Evolutionary conservation across 192 early-diverging fungal species (phyloP).

Genomic region (Coemansia sp.): DNA sequence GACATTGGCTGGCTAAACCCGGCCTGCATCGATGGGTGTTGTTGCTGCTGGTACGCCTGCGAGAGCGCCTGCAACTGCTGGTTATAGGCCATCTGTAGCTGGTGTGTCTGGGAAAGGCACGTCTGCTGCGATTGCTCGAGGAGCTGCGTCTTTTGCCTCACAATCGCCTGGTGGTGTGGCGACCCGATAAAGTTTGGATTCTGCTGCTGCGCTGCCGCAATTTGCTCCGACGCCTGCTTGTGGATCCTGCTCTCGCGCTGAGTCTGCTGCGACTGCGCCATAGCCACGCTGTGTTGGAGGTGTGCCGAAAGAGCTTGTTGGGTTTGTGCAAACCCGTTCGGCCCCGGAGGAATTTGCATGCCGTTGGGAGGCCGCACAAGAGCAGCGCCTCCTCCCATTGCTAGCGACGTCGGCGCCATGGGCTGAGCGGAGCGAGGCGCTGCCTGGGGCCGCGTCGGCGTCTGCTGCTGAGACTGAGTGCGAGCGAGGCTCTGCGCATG

Average conservation of each 20-base stretch:
- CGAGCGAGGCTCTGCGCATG: constrained; percentile 14
- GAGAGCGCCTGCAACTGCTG: constrained; percentile 33
- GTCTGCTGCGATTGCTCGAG: constrained; percentile 39
- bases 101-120: constrained; percentile 26
- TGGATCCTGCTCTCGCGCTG: constrained; percentile 33
- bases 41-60: constrained; percentile 32
- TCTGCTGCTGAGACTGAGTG: constrained; percentile 10
- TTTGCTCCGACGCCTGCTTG: constrained; percentile 31
- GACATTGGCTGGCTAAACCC: constrained; percentile 19
- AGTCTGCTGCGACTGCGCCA: constrained; percentile 34
- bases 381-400: constrained; percentile 9
- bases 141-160: constrained; percentile 47
- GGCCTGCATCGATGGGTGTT: constrained; percentile 7
- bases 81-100: constrained; percentile 35
- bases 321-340: constrained; percentile 15
- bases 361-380: not conserved
- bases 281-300: constrained; percentile 38
- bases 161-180: constrained; percentile 27
- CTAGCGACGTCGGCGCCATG: constrained; percentile 5
- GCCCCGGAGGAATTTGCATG: constrained; percentile 4
- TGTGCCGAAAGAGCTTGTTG: constrained; percentile 20
- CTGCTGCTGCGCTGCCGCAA: constrained; percentile 33
- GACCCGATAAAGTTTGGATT: constrained; percentile 40
- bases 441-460: constrained; percentile 7
- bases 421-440: constrained; percentile 4